These are phyloP conservation scores for Hanseniaspora mollemarum DNA, from an alignment of 805 yeast species.

Conservation along the genomic window DNA sequence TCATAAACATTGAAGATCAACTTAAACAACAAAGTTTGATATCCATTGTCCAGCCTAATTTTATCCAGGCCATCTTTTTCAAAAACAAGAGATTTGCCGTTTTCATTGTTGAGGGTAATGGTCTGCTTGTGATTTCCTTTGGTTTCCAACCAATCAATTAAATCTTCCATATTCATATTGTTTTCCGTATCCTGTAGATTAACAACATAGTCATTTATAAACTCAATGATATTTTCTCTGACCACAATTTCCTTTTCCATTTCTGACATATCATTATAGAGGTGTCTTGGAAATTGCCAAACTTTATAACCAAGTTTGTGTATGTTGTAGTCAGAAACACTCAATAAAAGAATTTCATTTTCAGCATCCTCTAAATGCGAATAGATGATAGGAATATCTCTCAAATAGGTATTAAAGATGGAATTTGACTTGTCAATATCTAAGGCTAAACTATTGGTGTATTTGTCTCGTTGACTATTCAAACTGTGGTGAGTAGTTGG, in stretches of 20 bases:
- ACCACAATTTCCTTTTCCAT: constrained; percentile 5
- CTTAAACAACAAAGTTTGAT: neutral
- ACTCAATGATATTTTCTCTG: constrained; percentile 10
- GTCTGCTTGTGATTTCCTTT: neutral
- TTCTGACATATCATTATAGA: constrained; percentile 1
- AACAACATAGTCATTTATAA: constrained; percentile 10
- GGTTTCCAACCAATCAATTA: constrained; percentile 5
- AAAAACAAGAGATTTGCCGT: neutral
- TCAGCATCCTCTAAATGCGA: neutral
- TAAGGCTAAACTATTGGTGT: neutral
- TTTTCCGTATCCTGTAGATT: neutral
- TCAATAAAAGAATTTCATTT: constrained; percentile 3
- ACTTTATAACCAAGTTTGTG: constrained; percentile 4
- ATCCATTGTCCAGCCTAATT: neutral
- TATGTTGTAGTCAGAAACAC: constrained; percentile 5
- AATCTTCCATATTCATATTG: neutral
- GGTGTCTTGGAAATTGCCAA: constrained; percentile 11
- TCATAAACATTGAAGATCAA: neutral
- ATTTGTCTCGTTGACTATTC: neutral
- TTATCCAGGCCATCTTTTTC: neutral
- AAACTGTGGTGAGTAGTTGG: neutral
- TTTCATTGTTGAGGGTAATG: constrained; percentile 3
- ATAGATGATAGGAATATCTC: constrained; percentile 7
- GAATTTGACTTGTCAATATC: constrained; percentile 15
- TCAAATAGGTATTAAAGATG: constrained; percentile 8